These are phyloP conservation scores for Globisporangium viniferum DNA, from an alignment of 352 stramenopile genomes.

Conservation along the genomic window DNA sequence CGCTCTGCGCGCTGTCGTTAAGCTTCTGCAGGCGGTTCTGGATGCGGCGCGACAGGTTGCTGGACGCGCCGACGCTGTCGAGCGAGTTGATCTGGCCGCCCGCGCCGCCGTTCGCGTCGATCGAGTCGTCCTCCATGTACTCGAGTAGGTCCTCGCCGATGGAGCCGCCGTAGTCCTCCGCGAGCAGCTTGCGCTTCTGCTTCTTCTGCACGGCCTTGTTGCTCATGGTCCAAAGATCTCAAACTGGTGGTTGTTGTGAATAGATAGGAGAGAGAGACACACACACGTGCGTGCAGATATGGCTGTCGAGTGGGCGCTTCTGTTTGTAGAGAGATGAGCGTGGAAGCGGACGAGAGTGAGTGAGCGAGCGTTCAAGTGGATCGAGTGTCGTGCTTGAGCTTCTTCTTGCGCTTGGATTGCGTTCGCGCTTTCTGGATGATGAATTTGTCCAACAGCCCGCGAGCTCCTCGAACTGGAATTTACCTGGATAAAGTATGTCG, in stretches of 20 bases:
- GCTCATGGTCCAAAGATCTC: constrained; percentile 33
- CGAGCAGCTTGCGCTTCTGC: constrained; percentile 80
- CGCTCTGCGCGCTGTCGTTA: constrained; percentile 61
- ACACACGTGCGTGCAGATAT: not conserved
- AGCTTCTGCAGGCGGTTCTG: constrained; percentile 82
- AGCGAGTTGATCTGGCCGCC: constrained; percentile 35
- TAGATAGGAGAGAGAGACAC: not conserved
- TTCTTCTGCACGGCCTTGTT: constrained; percentile 57
- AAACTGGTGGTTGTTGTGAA: not conserved
- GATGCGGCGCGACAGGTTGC: constrained; percentile 80
- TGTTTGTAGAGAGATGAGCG: not conserved
- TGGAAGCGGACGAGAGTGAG: not conserved
- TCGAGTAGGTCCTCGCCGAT: constrained; percentile 77
- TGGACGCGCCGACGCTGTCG: constrained; percentile 74
- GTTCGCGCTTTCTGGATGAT: not conserved
- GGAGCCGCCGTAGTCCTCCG: constrained; percentile 79
- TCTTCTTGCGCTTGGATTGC: not conserved
- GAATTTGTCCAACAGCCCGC: not conserved
- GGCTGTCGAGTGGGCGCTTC: not conserved
- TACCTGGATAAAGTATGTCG: not conserved
- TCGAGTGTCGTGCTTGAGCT: not conserved
- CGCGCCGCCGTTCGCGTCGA: constrained; percentile 15
- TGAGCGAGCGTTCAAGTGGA: not conserved
- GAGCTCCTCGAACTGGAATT: not conserved
- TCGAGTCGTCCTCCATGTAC: constrained; percentile 72